Conservation (phyloP, 2,329 filamentous ascomycete species). For the Colletotrichum melonis region DNA sequence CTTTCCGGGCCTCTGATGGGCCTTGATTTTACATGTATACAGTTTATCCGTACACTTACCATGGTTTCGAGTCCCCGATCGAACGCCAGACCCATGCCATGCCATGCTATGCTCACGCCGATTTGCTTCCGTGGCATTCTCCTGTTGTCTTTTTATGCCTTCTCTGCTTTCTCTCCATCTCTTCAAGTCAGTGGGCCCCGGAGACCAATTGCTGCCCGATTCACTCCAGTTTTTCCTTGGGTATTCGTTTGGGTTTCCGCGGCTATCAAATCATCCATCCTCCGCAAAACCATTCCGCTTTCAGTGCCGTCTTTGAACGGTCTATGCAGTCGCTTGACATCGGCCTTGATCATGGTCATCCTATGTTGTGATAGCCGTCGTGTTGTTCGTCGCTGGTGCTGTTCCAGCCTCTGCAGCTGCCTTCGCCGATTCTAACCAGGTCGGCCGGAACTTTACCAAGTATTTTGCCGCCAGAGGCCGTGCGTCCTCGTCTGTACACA, state of each 20-base stretch:
- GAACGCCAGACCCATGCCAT: constrained; percentile 22
- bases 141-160: not conserved
- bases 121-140: not conserved
- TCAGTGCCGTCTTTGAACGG: not conserved
- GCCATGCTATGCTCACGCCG: not conserved
- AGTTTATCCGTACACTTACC: constrained; percentile 19
- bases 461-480: constrained; percentile 72
- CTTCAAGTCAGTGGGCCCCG: not conserved
- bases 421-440: constrained; percentile 53
- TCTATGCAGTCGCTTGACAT: not conserved
- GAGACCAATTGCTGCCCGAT: not conserved
- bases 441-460: constrained; percentile 69
- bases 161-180: not conserved
- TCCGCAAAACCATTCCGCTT: not conserved
- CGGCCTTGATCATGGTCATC: not conserved
- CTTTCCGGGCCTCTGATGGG: not conserved
- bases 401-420: constrained; percentile 38
- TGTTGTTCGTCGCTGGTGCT: constrained; percentile 36
- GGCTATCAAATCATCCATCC: not conserved
- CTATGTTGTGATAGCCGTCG: constrained; percentile 47
- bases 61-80: not conserved
- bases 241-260: not conserved
- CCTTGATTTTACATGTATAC: constrained; percentile 2
- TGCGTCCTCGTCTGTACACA: constrained; percentile 67
- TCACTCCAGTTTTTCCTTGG: not conserved